These are phyloP conservation scores for Pseudonitzschia delicatissima DNA, from an alignment of 108 stramenopile species.

Conservation along the genomic window DNA sequence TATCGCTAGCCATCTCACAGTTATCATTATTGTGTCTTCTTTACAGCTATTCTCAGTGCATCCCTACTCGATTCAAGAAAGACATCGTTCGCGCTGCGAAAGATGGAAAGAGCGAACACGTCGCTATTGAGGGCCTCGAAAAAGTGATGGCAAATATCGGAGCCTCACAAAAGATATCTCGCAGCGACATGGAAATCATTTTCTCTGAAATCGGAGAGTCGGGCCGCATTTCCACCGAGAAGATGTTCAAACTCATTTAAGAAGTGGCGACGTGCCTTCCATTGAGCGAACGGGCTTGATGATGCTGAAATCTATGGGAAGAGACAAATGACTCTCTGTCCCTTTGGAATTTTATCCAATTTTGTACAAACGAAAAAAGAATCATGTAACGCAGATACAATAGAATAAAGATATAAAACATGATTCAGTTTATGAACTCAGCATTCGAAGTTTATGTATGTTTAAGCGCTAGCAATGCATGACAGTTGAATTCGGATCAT, in stretches of 20 bases:
- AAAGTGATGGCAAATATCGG: constrained; percentile 51
- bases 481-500: too few relatives aligned
- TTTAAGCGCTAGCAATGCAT: too few relatives aligned
- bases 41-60: constrained; percentile 36
- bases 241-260: constrained; percentile 23
- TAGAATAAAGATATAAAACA: too few relatives aligned
- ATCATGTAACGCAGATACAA: too few relatives aligned
- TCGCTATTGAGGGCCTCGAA: constrained; percentile 40
- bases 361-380: too few relatives aligned
- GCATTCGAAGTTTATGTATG: too few relatives aligned
- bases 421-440: too few relatives aligned
- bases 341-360: too few relatives aligned
- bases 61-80: constrained; percentile 57
- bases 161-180: constrained; percentile 36
- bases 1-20: not conserved
- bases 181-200: constrained; percentile 42
- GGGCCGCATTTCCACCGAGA: constrained; percentile 12
- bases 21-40: not conserved
- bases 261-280: too few relatives aligned
- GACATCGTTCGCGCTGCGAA: constrained; percentile 49
- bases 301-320: too few relatives aligned
- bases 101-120: constrained; percentile 9
- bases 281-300: too few relatives aligned
- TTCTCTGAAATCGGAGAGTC: constrained; percentile 47
- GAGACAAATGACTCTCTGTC: too few relatives aligned